Evolutionary conservation across 2,329 filamentous ascomycete species (phyloP).

Genomic region (Pseudogymnoascus sp.): DNA sequence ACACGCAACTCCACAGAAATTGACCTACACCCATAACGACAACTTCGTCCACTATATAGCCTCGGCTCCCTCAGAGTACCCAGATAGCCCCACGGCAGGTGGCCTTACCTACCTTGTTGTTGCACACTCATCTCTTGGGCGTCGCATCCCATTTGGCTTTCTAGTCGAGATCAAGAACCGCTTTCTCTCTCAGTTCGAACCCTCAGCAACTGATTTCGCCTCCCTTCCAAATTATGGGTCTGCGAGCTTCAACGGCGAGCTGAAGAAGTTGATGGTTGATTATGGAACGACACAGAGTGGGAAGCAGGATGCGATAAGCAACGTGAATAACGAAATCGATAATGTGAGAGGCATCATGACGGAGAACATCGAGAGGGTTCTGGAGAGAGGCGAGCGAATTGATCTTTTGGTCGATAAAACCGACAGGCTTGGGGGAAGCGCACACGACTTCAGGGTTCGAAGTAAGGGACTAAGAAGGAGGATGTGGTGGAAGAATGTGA

Average conservation of each 20-base stretch:
- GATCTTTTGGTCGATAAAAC: conserved; percentile 95
- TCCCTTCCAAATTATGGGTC: conserved; percentile 83
- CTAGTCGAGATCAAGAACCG: conserved; percentile 82
- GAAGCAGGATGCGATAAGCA: conserved; percentile 71
- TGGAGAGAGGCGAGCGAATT: conserved; percentile 87
- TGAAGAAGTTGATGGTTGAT: conserved; percentile 71
- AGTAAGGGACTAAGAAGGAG: conserved; percentile 77
- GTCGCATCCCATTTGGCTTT: conserved; percentile 87
- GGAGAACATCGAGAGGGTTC: conserved; percentile 81
- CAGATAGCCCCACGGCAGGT: conserved; percentile 52
- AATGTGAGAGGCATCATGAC: conserved; percentile 91
- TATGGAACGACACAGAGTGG: conserved; percentile 71
- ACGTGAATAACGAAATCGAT: conserved; percentile 83
- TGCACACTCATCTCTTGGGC: conserved; percentile 69
- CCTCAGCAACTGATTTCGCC: conserved; percentile 60
- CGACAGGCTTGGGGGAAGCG: conserved; percentile 77
- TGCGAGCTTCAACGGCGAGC: conserved; percentile 72
- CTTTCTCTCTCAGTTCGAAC: conserved; percentile 65
- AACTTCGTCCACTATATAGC: conserved; percentile 95
- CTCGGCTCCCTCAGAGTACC: conserved; percentile 63
- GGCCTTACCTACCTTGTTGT: conserved; percentile 89
- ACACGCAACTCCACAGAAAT: conserved; percentile 71
- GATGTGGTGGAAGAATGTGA: conserved; percentile 99
- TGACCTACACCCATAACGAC: conserved; percentile 86
- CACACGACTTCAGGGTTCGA: conserved; percentile 81